Base-by-base conservation (phyloP, 352 stramenopile genomes). In the Phytopythium montanum region DNA sequence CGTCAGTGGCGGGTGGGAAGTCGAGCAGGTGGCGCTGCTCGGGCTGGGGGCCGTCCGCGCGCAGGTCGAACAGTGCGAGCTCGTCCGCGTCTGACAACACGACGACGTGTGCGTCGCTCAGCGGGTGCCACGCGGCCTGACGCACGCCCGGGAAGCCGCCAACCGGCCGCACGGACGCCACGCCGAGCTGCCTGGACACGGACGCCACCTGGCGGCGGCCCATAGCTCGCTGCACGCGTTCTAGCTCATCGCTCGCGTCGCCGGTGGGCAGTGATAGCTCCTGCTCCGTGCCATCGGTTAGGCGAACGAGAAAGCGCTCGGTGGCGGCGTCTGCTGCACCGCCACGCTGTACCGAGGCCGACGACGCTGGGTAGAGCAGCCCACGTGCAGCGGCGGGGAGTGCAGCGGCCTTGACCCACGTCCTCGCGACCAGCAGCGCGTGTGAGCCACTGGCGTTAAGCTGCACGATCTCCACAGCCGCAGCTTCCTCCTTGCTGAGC, bases 81-180 rank as follows among this genome's bases (percentile, higher is more conserved):
- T 94, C 85, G 42, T 94, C 85, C 0, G 73, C 78, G 56, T 91
- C 82, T 26, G 79, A 89, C 29, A 94, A 70, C 54, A 88, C 75
- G 23, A 86, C 77, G n/a, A 92, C 21, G 54, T 94, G 85, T 31
- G 56, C 63, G 66, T 90, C 77, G 56, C 82, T 91, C 12, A 91
- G 72, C 23, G 82, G 76, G 45, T 94, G 82, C 85, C 85, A 94
- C 29, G 72, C 66, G 1, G 68, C 80, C 44, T 92, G 75, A 28
- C 67, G 61, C 44, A 90, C 76, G 45, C 61, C 75, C 25, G 67
- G 64, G 44, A 89, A 88, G 62, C 79, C 85, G 1, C 81, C 81
- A 23, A 92, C 66, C 28, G 78, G 52, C 21, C 76, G 74, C 39
- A 92, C 73, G 10, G 61, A 59, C 33, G 73, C 72, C 12, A 73